Evolutionary conservation across 2,329 filamentous ascomycete genomes (phyloP).

Genomic region (Cercospora zeina): DNA sequence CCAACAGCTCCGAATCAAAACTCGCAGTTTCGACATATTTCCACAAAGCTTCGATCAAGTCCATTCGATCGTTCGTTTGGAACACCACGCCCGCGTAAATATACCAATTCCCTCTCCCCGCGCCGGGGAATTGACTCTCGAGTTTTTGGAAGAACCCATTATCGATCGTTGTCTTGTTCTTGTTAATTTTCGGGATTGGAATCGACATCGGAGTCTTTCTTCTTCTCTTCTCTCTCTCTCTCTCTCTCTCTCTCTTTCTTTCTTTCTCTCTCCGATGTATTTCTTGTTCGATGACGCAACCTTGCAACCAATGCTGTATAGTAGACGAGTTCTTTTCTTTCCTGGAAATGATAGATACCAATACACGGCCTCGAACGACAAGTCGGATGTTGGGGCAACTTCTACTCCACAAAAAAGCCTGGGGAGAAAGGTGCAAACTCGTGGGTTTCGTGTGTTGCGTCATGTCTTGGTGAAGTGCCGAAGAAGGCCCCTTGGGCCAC

Average conservation of each 20-base stretch:
- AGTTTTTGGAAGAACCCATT: slow-evolving; percentile 25
- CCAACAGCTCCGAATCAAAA: slow-evolving; percentile 15
- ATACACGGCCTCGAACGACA: background rate
- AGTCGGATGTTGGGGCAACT: background rate
- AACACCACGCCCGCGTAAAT: slow-evolving; percentile 25
- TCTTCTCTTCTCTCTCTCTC: background rate
- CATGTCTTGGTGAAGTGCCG: background rate
- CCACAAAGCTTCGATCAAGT: slow-evolving; percentile 21
- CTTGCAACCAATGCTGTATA: background rate
- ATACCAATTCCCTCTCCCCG: slow-evolving; percentile 21
- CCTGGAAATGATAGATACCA: background rate
- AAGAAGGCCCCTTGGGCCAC: background rate
- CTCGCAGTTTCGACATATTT: slow-evolving; percentile 16
- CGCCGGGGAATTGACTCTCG: slow-evolving; percentile 21
- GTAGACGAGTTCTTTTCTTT: background rate
- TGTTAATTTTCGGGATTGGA: background rate
- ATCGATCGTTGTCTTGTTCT: slow-evolving; percentile 16
- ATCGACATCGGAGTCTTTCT: background rate
- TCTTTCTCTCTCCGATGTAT: background rate
- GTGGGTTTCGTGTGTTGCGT: slow-evolving; percentile 5
- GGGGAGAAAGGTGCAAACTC: slow-evolving; percentile 3
- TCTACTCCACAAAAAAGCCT: slow-evolving; percentile 1
- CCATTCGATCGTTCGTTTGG: slow-evolving; percentile 28
- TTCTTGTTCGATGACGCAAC: background rate
- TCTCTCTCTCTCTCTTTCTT: background rate